Evolutionary conservation across 306 rosid species (phyloP).

Genomic region (Phaseolus lunatus): DNA sequence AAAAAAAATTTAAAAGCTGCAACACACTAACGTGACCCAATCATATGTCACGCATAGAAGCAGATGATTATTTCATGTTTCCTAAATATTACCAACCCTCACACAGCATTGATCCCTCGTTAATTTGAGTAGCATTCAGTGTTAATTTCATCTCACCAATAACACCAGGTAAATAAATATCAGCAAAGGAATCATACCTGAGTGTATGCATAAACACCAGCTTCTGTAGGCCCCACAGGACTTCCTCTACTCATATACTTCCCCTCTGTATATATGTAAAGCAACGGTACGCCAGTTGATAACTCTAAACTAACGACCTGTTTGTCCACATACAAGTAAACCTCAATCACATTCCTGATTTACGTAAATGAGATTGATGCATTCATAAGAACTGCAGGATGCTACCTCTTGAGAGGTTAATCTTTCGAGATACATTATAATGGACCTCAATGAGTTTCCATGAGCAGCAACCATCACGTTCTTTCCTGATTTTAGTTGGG

Average conservation of each 20-base stretch:
- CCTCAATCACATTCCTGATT: constrained; percentile 27
- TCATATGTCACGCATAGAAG: not conserved
- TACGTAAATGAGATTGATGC: constrained; percentile 5
- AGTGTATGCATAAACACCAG: constrained; percentile 92
- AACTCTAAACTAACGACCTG: constrained; percentile 83
- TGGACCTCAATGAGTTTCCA: constrained; percentile 93
- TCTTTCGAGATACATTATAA: constrained; percentile 90
- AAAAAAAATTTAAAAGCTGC: not conserved
- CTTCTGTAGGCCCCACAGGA: constrained; percentile 88
- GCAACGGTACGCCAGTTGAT: constrained; percentile 96
- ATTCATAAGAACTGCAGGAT: constrained; percentile 19
- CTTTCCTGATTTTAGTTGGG: constrained; percentile 82
- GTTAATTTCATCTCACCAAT: constrained; percentile 16
- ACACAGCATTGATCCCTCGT: not conserved
- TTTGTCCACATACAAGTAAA: constrained; percentile 24
- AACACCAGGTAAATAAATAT: constrained; percentile 20
- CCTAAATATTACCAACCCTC: constrained; percentile 2
- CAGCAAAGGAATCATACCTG: constrained; percentile 57
- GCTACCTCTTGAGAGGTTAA: constrained; percentile 92
- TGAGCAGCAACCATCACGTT: constrained; percentile 97
- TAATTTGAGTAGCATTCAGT: constrained; percentile 1
- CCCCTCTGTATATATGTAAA: constrained; percentile 86
- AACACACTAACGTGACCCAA: constrained; percentile 13
- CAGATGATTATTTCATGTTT: not conserved
- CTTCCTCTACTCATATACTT: constrained; percentile 84